Conservation (phyloP, 345 rosid species). For the Eucalyptus sp. region DNA sequence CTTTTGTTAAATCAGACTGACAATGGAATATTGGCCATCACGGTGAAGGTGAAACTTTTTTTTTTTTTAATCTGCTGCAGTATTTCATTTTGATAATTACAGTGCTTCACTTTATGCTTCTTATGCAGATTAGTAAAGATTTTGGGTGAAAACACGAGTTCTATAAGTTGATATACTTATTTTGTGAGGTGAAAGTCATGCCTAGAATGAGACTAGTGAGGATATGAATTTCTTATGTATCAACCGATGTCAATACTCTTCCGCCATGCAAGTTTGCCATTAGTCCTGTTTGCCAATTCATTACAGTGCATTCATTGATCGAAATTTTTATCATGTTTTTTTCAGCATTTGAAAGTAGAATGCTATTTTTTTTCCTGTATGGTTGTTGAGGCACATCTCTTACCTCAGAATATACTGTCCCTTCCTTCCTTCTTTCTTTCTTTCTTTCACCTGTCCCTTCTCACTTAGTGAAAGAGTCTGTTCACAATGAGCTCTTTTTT, state of each 20-base stretch:
- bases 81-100: background rate
- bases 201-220: background rate
- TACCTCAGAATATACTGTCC: background rate
- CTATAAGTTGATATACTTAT: background rate
- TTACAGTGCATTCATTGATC: background rate
- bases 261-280: background rate
- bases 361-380: background rate
- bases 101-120: background rate
- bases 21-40: slow-evolving; percentile 54
- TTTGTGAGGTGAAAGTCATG: background rate
- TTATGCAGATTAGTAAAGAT: background rate
- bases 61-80: background rate
- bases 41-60: slow-evolving; percentile 56
- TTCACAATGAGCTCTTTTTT: background rate
- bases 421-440: background rate
- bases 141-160: background rate
- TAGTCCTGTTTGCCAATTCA: background rate
- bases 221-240: background rate
- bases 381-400: background rate
- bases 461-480: background rate
- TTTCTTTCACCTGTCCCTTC: background rate
- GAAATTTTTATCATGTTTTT: background rate
- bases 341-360: background rate
- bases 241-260: background rate
- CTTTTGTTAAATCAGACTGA: slow-evolving; percentile 44